A percentile compares a stretch with the other conserved stretches of the same genome.
Conservation (phyloP, 2,329 filamentous ascomycete genomes). For the Blastomyces emzantsi region DNA sequence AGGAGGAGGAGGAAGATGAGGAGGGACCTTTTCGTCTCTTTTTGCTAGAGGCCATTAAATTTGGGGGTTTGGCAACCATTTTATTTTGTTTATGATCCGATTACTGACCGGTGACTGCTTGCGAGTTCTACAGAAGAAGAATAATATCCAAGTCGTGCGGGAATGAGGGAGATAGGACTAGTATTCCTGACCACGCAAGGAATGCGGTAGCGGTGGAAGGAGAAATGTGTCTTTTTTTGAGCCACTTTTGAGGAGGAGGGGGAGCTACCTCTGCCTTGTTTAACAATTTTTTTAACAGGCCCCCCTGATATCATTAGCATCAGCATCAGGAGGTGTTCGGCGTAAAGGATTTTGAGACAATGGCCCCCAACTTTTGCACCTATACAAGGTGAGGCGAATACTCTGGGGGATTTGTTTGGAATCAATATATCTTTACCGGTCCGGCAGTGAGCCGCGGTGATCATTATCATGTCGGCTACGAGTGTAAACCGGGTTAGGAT, state of each 20-base stretch:
- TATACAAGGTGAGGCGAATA: not conserved
- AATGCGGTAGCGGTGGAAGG: not conserved
- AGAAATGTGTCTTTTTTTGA: not conserved
- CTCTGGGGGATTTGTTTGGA: not conserved
- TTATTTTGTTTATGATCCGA: not conserved
- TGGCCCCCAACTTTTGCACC: not conserved
- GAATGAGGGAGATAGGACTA: conserved; percentile 16
- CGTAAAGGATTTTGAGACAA: not conserved
- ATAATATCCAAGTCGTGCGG: conserved; percentile 34
- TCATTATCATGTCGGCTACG: not conserved
- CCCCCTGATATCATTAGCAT: not conserved
- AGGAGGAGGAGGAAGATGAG: no score
- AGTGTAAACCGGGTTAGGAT: not conserved
- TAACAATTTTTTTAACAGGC: not conserved
- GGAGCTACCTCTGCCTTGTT: not conserved
- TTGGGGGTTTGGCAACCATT: not conserved
- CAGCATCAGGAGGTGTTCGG: not conserved
- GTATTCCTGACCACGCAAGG: not conserved
- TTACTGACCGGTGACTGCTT: conserved; percentile 1
- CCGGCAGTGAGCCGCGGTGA: not conserved
- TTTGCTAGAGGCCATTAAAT: not conserved
- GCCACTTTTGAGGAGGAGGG: not conserved
- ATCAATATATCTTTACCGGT: not conserved
- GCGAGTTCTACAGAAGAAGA: conserved; percentile 26
- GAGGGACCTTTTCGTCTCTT: not conserved